phyloP scores from a whole-genome alignment of 257 asterid genomes.

The Nicotiana undulata region DNA sequence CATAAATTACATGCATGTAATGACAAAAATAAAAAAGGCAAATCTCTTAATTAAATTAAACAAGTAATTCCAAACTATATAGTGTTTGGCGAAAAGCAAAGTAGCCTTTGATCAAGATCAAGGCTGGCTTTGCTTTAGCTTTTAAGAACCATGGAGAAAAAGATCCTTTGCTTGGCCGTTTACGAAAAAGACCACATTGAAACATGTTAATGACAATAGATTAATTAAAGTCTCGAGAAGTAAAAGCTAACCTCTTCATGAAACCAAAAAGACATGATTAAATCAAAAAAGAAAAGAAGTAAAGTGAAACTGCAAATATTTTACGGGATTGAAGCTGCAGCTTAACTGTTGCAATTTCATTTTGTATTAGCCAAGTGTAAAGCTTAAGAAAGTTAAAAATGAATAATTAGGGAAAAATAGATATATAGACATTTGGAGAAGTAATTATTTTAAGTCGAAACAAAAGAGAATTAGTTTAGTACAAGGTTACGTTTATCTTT shows the following conservation, averaged over 20 bases:
- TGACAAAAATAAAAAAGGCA: background rate
- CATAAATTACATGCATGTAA: background rate
- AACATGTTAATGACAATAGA: background rate
- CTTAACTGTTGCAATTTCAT: no score
- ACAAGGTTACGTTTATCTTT: no score
- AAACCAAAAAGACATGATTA: background rate
- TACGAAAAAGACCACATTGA: background rate
- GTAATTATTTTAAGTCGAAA: no score
- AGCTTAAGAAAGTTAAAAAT: no score
- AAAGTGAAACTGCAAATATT: no score
- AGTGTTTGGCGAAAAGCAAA: background rate
- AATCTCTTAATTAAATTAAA: background rate
- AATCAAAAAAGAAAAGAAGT: no score
- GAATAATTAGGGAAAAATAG: no score
- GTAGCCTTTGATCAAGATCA: background rate
- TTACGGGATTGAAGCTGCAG: no score
- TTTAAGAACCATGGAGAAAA: background rate
- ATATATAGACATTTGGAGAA: no score
- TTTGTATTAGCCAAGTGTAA: no score
- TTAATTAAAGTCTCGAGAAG: background rate
- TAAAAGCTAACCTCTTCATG: background rate
- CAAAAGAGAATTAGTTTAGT: no score
- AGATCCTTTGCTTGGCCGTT: background rate
- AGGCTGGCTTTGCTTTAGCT: background rate
- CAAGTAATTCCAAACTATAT: background rate